These are phyloP conservation scores for Fusarium coffeatum DNA, from an alignment of 2,329 filamentous ascomycete species.

Conservation along the genomic window DNA sequence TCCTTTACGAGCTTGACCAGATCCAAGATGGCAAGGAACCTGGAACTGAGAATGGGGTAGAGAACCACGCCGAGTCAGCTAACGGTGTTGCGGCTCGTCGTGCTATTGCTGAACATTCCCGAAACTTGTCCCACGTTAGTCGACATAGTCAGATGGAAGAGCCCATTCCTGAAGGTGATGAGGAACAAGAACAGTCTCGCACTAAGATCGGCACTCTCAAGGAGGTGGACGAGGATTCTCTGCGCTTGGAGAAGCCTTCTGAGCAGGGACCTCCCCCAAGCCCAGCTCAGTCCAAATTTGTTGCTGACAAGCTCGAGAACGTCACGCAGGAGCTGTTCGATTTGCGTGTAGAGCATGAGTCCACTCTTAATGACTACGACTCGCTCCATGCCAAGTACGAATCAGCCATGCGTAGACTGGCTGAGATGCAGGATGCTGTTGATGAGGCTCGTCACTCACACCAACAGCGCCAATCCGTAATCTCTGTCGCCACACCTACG, in stretches of 20 bases:
- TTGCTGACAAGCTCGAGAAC: constrained; percentile 91
- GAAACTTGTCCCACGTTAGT: constrained; percentile 65
- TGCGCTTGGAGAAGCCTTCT: constrained; percentile 28
- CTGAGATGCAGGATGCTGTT: constrained; percentile 85
- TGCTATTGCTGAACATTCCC: constrained; percentile 63
- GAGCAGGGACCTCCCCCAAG: constrained; percentile 63
- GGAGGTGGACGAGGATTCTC: constrained; percentile 47
- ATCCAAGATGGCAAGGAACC: constrained; percentile 68
- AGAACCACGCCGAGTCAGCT: constrained; percentile 42
- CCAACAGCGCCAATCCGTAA: constrained; percentile 65
- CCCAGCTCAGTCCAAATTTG: constrained; percentile 84
- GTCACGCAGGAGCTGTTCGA: constrained; percentile 93
- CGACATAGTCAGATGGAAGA: constrained; percentile 66
- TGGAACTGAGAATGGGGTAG: constrained; percentile 49
- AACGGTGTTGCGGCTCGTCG: constrained; percentile 59
- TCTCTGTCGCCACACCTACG: constrained; percentile 64
- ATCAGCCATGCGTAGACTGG: constrained; percentile 82
- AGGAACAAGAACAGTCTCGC: constrained; percentile 52
- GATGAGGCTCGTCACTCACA: constrained; percentile 79
- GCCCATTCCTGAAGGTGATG: constrained; percentile 65
- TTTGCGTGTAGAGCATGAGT: constrained; percentile 89
- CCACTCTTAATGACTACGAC: constrained; percentile 83
- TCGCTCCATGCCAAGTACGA: constrained; percentile 89
- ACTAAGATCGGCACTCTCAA: constrained; percentile 51
- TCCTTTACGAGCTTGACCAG: constrained; percentile 89